Evolutionary conservation across 108 stramenopile genomes (phyloP), one percentile per base, ranked within the genome.

Genomic region (Craspedostauros australis): DNA sequence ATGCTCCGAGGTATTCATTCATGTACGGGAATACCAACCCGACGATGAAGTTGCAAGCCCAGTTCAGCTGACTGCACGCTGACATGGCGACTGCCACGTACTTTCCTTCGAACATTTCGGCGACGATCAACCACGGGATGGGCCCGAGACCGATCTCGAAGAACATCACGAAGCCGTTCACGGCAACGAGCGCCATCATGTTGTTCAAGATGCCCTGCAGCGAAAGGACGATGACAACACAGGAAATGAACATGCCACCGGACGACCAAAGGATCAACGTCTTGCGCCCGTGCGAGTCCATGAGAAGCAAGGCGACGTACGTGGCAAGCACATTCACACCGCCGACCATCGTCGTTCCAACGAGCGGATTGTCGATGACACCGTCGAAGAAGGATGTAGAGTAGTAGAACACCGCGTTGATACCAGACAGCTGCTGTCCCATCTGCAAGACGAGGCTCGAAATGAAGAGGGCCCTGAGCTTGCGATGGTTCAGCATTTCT

Each of bases 381-480:
- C 92, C 94, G 18, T 93, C 87, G 57, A 97, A 95, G 76, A 99
- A 96, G 12, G 82, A 72, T 18, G 84, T 93, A n/a, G 95, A 96
- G 81, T 97, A 99, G 76, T 93, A 97, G 61, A 99, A 99, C 42
- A 99, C 94, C 3, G 96, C 98, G 72, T 99, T 97, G 75, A 99
- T 96, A 33, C 98, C 98, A 58, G 79, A 81, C 25, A 99, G 75
- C 62, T 99, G 98, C 55, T 96, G 95, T n/a, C 76, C 84, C 46
- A 84, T 68, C 57, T 95, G 94, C 43, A 99, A 61, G 2, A 91
- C 64, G 1, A 92, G 38, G 49, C 69, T 75, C 11, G 79, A 75
- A 7, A 95, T 36, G 0, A 96, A 65, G 19, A 95, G 59, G 19
- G 72, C 50, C 11, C 94, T 76, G 47, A 89, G 54, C 39, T 85